A percentile compares a stretch with the other conserved stretches of the same genome.
phyloP scores from a whole-genome alignment of 345 rosid species.

The Cochlearia excelsa region DNA sequence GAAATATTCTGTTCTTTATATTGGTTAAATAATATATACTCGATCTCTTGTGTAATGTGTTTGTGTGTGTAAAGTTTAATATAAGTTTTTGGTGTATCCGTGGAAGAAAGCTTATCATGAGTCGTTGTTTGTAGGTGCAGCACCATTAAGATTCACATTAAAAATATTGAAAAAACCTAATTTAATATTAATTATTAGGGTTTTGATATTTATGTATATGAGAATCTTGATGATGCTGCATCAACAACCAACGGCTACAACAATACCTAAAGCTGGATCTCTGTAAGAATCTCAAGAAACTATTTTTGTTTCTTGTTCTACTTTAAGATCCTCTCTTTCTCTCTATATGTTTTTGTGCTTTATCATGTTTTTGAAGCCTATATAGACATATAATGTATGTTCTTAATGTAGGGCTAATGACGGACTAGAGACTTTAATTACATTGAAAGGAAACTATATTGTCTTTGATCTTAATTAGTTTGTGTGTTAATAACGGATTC shows the following conservation, averaged over 20 bases:
- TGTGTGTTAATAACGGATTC: too few relatives aligned
- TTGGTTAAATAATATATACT: neutral
- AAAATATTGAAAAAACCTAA: constrained; percentile 10
- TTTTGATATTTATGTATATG: constrained; percentile 42
- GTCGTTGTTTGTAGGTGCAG: constrained; percentile 79
- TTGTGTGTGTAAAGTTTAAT: constrained; percentile 6
- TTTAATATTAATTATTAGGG: constrained; percentile 22
- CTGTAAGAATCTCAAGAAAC: too few relatives aligned
- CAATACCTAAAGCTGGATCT: constrained; percentile 1
- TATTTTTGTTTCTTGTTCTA: too few relatives aligned
- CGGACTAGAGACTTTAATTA: too few relatives aligned
- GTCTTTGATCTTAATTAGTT: too few relatives aligned
- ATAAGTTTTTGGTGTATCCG: constrained; percentile 18
- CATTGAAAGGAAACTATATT: too few relatives aligned
- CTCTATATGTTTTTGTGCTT: too few relatives aligned
- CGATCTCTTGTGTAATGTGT: neutral
- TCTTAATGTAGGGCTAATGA: too few relatives aligned
- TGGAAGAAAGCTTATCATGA: constrained; percentile 37
- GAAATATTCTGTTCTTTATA: too few relatives aligned
- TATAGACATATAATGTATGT: too few relatives aligned
- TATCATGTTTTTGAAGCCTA: too few relatives aligned
- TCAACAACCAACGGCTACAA: constrained; percentile 68
- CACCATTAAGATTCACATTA: constrained; percentile 98
- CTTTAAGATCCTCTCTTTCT: too few relatives aligned
- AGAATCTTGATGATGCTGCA: constrained; percentile 99